Conservation (phyloP, 1,284 basidiomycete genomes). For the Xerocomus amazonicus region DNA sequence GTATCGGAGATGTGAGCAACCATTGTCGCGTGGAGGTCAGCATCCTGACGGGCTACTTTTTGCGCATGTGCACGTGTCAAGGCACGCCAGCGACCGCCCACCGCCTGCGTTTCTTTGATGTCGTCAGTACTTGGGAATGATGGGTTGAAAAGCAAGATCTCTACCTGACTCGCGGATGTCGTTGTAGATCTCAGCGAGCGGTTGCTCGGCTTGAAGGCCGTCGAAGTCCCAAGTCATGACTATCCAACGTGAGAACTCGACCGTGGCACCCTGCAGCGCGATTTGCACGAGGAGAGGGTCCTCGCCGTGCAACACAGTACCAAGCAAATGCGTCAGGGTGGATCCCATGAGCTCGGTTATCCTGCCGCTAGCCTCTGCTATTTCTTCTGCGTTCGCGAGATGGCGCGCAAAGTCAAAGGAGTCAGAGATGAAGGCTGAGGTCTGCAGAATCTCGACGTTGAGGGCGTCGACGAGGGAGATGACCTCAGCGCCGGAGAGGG, state of each 20-base stretch:
- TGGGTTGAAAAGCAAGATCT: constrained; percentile 5
- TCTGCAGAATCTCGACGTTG: constrained; percentile 50
- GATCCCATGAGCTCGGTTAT: constrained; percentile 38
- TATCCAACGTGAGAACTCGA: constrained; percentile 43
- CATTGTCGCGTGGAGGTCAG: constrained; percentile 36
- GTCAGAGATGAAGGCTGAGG: constrained; percentile 46
- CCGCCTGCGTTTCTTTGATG: constrained; percentile 43
- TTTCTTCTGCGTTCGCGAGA: constrained; percentile 28
- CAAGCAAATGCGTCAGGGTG: constrained; percentile 36
- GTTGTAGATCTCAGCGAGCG: constrained; percentile 43
- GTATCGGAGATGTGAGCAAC: constrained; percentile 38
- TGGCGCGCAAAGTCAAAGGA: constrained; percentile 36
- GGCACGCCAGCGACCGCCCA: constrained; percentile 52
- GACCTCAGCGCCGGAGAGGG: constrained; percentile 46
- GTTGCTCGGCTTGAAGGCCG: constrained; percentile 40
- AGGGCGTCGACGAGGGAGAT: constrained; percentile 42
- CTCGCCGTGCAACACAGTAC: constrained; percentile 34
- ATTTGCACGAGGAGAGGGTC: constrained; percentile 50
- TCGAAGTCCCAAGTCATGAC: constrained; percentile 50
- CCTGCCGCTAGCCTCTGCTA: constrained; percentile 29
- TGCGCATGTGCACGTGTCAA: constrained; percentile 45
- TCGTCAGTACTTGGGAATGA: not conserved
- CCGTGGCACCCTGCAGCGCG: constrained; percentile 46
- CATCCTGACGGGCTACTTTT: constrained; percentile 33
- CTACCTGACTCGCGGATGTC: constrained; percentile 44